phyloP scores from a whole-genome alignment of 2,329 filamentous ascomycete genomes.

The Curvularia verruculosa region DNA sequence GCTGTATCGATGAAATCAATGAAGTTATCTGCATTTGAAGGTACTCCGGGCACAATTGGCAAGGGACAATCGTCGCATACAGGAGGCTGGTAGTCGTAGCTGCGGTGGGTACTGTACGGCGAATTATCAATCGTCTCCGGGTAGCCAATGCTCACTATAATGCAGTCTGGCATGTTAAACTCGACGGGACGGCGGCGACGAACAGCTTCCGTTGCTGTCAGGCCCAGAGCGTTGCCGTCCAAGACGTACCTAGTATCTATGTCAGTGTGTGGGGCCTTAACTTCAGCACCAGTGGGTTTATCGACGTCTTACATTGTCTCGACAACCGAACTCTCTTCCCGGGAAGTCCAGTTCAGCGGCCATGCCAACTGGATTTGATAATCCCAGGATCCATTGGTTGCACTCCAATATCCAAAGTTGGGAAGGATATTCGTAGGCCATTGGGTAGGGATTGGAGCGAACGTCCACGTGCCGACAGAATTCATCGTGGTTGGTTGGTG shows the following conservation, averaged over 20 bases:
- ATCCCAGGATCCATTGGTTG: conserved; percentile 42
- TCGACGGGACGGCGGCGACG: conserved; percentile 42
- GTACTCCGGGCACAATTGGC: conserved; percentile 37
- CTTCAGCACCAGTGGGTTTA: not conserved
- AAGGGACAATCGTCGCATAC: conserved; percentile 38
- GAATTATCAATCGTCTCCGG: conserved; percentile 37
- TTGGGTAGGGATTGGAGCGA: conserved; percentile 32
- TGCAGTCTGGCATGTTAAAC: conserved; percentile 37
- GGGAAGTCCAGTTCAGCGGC: conserved; percentile 43
- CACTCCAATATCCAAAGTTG: conserved; percentile 39
- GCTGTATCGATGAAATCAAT: conserved; percentile 53
- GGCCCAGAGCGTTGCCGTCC: conserved; percentile 40
- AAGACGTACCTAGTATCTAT: conserved; percentile 37
- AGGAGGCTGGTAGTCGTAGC: conserved; percentile 40
- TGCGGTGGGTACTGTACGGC: conserved; percentile 34
- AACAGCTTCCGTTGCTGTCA: conserved; percentile 38
- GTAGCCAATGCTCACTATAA: conserved; percentile 42
- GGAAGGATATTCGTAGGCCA: conserved; percentile 37
- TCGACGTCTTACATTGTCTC: conserved; percentile 37
- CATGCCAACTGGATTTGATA: conserved; percentile 44
- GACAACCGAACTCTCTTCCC: conserved; percentile 29
- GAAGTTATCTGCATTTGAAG: conserved; percentile 56
- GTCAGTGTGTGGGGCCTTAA: conserved; percentile 4
- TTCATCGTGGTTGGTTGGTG: conserved; percentile 15
- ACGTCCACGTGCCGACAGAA: conserved; percentile 38